Evolutionary conservation across 495 filamentous ascomycete species (phyloP), one percentile per base, ranked within the genome.

Genomic region (Immersiella caudata): DNA sequence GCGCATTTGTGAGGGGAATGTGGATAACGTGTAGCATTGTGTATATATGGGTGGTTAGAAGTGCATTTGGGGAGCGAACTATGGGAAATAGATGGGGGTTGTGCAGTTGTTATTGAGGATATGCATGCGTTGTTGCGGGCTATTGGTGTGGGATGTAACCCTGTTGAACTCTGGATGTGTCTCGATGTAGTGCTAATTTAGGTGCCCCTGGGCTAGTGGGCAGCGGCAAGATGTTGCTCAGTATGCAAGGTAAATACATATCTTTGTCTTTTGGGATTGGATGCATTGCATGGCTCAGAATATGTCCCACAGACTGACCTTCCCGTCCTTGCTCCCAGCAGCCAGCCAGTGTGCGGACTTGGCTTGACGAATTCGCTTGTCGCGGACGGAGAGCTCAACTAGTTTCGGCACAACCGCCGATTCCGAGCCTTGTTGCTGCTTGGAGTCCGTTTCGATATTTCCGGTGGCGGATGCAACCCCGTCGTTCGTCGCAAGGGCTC

Each of bases 221-320:
- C 29, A 33, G 29, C 29, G 29, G 29, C 29, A 33, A 33, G 29
- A 33, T 33, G 29, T 3, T 8, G 29, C 8, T 33, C 29, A 4
- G 29, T 8, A 33, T 8, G 29, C 3, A 33, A 8, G 29, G 29
- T n/a, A n/a, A n/a, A n/a, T n/a, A n/a, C n/a, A n/a, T n/a, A 12
- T 36, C 12, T 36, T 36, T 5, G 33, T 12, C 33, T 36, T 12
- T 36, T 36, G 5, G 33, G 33, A 55, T 36, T 16, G 52, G 16
- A 22, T 11, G 27, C 14, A 14, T 25, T 20, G 16, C 9, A 25
- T 24, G 20, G 60, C n/a, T 65, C 71, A 78, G 18, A 97, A 82
- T 91, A 99, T 68, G 96, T 91, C 93, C 95, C 95, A 99, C 78
- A 99, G 82, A 73, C 91, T 94, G 64, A 98, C 89, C 73, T 95